phyloP scores from a whole-genome alignment of 257 asterid genomes.

The Oldenlandia corymbosa region DNA sequence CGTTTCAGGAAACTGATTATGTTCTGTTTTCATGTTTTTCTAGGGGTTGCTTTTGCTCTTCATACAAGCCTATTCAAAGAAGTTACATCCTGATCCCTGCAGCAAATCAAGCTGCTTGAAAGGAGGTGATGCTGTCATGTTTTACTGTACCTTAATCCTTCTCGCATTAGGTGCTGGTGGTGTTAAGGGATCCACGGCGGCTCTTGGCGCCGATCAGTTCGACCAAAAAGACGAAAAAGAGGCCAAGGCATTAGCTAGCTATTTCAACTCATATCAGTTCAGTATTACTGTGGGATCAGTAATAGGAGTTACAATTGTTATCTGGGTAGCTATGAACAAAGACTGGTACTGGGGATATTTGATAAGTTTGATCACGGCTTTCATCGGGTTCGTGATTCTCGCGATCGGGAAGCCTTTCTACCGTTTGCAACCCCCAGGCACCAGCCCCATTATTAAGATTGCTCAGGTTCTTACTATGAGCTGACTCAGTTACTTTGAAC shows the following conservation, averaged over 20 bases:
- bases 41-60: constrained; percentile 43
- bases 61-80: constrained; percentile 37
- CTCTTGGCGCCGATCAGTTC: constrained; percentile 55
- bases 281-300: constrained; percentile 43
- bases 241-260: constrained; percentile 36
- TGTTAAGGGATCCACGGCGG: constrained; percentile 45
- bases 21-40: neutral
- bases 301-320: constrained; percentile 44
- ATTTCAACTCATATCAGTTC: constrained; percentile 46
- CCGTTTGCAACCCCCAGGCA: constrained; percentile 27
- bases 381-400: constrained; percentile 35
- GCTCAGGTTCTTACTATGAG: constrained; percentile 25
- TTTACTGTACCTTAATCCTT: constrained; percentile 35
- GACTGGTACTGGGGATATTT: constrained; percentile 58
- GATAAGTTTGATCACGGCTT: constrained; percentile 29
- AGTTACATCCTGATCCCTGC: constrained; percentile 30
- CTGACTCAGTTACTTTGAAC: too few species aligned
- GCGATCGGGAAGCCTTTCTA: constrained; percentile 40
- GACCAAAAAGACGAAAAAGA: constrained; percentile 31
- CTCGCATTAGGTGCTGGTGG: constrained; percentile 54
- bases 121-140: constrained; percentile 36
- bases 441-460: constrained; percentile 34
- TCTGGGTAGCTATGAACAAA: constrained; percentile 43
- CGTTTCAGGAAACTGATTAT: too few species aligned
- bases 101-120: constrained; percentile 26